phyloP scores from a whole-genome alignment of 2,329 filamentous ascomycete species.

The Aureobasidium namibiae region DNA sequence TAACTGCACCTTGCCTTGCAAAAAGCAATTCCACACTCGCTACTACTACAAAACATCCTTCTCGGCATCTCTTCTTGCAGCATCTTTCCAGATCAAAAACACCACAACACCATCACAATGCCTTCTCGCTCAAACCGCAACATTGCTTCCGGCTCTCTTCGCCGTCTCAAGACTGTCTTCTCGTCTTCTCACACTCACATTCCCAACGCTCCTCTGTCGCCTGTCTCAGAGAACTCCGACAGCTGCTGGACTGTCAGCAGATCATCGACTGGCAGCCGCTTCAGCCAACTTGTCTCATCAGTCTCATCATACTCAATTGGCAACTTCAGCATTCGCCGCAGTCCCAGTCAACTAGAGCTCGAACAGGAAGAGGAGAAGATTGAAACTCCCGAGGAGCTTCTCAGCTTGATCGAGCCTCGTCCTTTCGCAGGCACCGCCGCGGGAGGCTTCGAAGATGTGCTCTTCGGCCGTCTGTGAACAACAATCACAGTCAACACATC shows the following conservation, averaged over 20 bases:
- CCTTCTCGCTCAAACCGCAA: constrained; percentile 12
- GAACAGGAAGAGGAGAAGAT: constrained; percentile 20
- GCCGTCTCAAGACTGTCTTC: constrained; percentile 15
- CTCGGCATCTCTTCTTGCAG: neutral
- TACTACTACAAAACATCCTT: constrained; percentile 1
- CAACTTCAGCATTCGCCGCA: constrained; percentile 18
- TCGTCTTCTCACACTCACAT: constrained; percentile 10
- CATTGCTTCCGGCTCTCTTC: constrained; percentile 16
- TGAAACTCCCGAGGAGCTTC: constrained; percentile 16
- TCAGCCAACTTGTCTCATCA: constrained; percentile 17
- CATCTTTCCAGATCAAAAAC: neutral
- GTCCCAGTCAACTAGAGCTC: constrained; percentile 19
- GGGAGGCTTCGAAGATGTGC: constrained; percentile 17
- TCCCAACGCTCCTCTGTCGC: constrained; percentile 8
- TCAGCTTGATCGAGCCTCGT: constrained; percentile 18
- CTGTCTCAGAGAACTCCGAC: constrained; percentile 3
- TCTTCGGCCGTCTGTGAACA: constrained; percentile 15
- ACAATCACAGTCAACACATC: neutral
- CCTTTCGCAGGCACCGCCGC: constrained; percentile 14
- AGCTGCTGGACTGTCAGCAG: constrained; percentile 11
- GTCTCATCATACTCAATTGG: constrained; percentile 16
- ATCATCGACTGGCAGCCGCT: constrained; percentile 14
- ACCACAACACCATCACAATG: constrained; percentile 1
- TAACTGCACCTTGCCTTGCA: constrained; percentile 9
- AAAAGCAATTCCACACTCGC: constrained; percentile 10